Percentiles rank a stretch among this genome's conserved stretches.
Evolutionary conservation across 805 yeast genomes (phyloP).

Genomic region (Candida silvicultrix): DNA sequence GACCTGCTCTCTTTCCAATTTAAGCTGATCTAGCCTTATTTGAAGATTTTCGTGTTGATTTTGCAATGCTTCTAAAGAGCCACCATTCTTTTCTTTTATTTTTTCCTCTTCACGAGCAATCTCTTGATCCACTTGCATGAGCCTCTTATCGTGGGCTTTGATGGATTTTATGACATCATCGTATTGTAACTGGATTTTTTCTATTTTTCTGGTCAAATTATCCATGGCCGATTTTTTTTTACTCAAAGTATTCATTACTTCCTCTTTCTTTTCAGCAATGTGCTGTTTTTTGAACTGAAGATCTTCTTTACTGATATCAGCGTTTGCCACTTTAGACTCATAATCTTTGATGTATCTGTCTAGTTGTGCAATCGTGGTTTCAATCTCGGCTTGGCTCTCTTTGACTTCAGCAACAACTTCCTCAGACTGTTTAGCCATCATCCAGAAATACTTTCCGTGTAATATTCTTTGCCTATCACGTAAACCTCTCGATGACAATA

Average conservation of each 20-base stretch:
- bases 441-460: conserved; percentile 45
- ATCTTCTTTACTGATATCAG: conserved; percentile 1
- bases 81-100: conserved; percentile 22
- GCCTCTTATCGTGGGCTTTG: conserved; percentile 10
- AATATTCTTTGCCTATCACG: conserved; percentile 31
- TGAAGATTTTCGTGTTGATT: conserved; percentile 6
- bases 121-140: conserved; percentile 11
- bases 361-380: conserved; percentile 4
- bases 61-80: conserved; percentile 14
- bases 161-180: conserved; percentile 14
- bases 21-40: not conserved
- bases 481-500: conserved; percentile 35
- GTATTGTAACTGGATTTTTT: conserved; percentile 14
- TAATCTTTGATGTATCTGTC: conserved; percentile 2
- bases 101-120: conserved; percentile 20
- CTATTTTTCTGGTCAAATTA: conserved; percentile 6
- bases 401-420: conserved; percentile 6
- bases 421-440: conserved; percentile 26
- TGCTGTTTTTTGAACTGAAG: conserved; percentile 3
- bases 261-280: conserved; percentile 15
- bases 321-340: conserved; percentile 1
- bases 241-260: conserved; percentile 1
- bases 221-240: conserved; percentile 7
- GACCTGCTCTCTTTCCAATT: not conserved
- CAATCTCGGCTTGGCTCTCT: conserved; percentile 9